Percentiles rank a stretch among this genome's conserved stretches.
Conservation (phyloP, 1,139 yeast species). For the Geotrichum phurueaensis region DNA sequence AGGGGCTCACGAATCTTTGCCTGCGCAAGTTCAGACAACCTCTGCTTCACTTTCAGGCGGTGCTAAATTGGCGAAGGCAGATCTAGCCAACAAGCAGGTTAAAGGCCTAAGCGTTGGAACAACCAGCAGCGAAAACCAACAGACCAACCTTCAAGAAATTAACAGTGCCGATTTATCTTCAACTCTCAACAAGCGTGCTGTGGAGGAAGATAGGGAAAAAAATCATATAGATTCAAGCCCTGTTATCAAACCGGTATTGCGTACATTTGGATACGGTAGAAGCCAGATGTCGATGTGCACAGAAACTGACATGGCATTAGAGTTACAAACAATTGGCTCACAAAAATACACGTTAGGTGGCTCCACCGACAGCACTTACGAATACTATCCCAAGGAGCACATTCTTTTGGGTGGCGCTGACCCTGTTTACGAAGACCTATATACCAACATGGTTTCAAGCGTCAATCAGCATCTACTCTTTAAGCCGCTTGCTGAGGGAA, state of each 20-base stretch:
- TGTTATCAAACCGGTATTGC: background rate
- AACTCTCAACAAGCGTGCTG: background rate
- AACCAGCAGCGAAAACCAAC: background rate
- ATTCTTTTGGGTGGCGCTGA: constrained; percentile 46
- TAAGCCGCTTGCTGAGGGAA: constrained; percentile 39
- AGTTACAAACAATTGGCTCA: background rate
- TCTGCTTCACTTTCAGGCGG: background rate
- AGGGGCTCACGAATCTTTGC: background rate
- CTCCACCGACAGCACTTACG: constrained; percentile 64
- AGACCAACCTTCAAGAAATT: background rate
- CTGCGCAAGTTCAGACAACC: background rate
- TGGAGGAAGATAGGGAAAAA: background rate
- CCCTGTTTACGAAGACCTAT: constrained; percentile 33
- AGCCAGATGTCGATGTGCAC: background rate
- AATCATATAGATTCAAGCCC: background rate
- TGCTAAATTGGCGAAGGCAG: background rate
- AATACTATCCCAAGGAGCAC: constrained; percentile 58
- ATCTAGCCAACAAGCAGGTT: background rate
- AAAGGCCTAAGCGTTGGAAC: background rate
- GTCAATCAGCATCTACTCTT: constrained; percentile 41
- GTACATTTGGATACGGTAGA: background rate
- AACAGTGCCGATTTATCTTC: background rate
- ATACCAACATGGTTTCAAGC: constrained; percentile 37
- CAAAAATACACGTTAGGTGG: constrained; percentile 43
- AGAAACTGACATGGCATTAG: background rate